Evolutionary conservation across 2,329 filamentous ascomycete genomes (phyloP), one percentile per base, ranked within the genome.

Genomic region (Botrytis fabae): DNA sequence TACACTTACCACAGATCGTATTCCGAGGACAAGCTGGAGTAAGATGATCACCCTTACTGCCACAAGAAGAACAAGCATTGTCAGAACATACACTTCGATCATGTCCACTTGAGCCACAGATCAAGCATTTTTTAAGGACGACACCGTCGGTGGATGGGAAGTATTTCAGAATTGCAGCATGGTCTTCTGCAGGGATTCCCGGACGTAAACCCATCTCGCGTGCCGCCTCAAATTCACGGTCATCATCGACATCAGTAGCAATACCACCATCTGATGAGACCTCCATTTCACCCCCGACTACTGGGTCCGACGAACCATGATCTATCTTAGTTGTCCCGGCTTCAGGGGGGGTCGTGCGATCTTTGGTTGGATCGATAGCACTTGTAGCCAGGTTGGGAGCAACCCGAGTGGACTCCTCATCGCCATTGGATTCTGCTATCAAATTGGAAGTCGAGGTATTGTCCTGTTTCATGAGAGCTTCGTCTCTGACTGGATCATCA

Each of bases 1-100:
- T 86, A 80, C 92, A 93, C 78, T 88, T 89, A 66, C 77, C 79
- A 79, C 89, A 91, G 74, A 87, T 84, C 48, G 81, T 80, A 48
- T 83, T 84, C 8, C 81, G 82, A 18, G 88, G 86, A 75, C 89
- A 91, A 71, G 81, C 82, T 75, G 84, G 84, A 8, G 83, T 81
- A 70, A 83, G 83, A 79, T 91, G 88, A 16, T 73, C 60, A 3
- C 81, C 81, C 20, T 76, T 74, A 70, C 81, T 82, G 38, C 81
- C 80, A 78, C 87, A 91, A 72, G 85, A 85, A 10, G 80, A 83
- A 78, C 89, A 91, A 4, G 74, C 79, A 35, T 83, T 78, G 20
- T 82, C 80, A 20, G 85, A 84, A 77, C 88, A 91, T 44, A 78
- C 76, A 42, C 78, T 73, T 20, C 83, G 81, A 28, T 76, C 77